Percentiles rank a stretch among this genome's conserved stretches.
These are phyloP conservation scores for Leptographium radiaticola DNA, from an alignment of 2,329 filamentous ascomycete species.

Conservation along the genomic window DNA sequence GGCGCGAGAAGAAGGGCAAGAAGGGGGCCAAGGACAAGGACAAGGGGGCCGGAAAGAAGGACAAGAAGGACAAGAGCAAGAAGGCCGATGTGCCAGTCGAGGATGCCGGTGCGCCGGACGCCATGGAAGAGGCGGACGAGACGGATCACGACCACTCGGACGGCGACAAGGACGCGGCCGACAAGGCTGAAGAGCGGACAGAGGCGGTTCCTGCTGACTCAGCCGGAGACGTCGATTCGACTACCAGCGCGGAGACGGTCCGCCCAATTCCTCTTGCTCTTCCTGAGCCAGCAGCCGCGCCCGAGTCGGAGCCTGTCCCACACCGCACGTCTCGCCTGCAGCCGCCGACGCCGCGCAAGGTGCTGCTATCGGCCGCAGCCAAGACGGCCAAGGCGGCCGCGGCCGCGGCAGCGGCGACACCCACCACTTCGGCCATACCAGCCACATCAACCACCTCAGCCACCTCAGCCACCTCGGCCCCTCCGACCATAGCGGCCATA, in stretches of 20 bases:
- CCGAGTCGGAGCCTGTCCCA: too few relatives aligned
- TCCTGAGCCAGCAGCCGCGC: too few relatives aligned
- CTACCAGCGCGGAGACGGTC: too few relatives aligned
- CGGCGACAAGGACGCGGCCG: too few relatives aligned
- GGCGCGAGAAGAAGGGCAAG: background rate
- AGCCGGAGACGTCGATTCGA: too few relatives aligned
- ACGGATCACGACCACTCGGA: too few relatives aligned
- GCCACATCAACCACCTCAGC: background rate
- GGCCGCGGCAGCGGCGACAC: background rate
- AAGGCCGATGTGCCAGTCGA: background rate
- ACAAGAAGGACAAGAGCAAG: background rate
- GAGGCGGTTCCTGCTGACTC: too few relatives aligned
- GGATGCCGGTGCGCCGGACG: background rate
- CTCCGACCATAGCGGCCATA: background rate
- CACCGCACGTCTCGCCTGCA: background rate
- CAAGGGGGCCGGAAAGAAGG: conserved; percentile 4
- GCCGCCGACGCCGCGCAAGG: conserved; percentile 11
- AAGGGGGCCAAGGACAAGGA: background rate
- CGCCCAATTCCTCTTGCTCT: too few relatives aligned
- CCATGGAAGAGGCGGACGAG: background rate
- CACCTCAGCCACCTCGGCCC: background rate
- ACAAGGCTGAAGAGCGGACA: too few relatives aligned
- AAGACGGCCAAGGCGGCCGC: background rate
- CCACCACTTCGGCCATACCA: background rate
- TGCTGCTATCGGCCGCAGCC: conserved; percentile 2